Evolutionary conservation across 352 stramenopile species (phyloP), one percentile per base, ranked within the genome.

Genomic region (Globisporangium recalcitrans): DNA sequence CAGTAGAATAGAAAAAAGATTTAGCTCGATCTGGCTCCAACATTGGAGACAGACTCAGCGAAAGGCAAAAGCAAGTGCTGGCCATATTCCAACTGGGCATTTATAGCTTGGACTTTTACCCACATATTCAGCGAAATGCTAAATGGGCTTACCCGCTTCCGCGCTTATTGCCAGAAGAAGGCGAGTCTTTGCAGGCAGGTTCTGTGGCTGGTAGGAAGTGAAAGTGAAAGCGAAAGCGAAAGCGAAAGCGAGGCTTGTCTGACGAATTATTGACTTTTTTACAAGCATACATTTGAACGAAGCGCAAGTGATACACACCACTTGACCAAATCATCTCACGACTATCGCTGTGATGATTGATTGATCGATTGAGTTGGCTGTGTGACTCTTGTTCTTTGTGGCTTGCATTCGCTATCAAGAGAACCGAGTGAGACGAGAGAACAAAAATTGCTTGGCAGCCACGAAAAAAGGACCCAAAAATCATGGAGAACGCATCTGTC

Each of bases 101-200:
- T n/a, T n/a, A n/a, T n/a, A n/a, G n/a, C n/a, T n/a, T n/a, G n/a
- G n/a, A n/a, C n/a, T n/a, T n/a, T n/a, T n/a, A n/a, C 10, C 10
- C 32, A 5, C 27, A 38, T 38, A 38, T 48, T 48, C 42, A 48
- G 42, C 32, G 32, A 38, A 38, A 38, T 38, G 32, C 32, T 38
- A 38, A 8, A 38, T 38, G 32, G 32, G 1, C 14, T 38, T 38
- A 38, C 10, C 9, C 1, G 13, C 16, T 55, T 55, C 48, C 26
- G 48, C 48, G 48, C 48, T 55, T 55, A 21, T 55, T 55, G 48
- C 48, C 48, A 55, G 48, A 38, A 52, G 32, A n/a, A 52, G 46
- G 46, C 22, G 38, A 55, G 27, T 5, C 27, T n/a, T n/a, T n/a
- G 5, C 27, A 31, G 27, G 27, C 3, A 24, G 22, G 21, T 19